These are phyloP conservation scores for Hyphodiscus sp. DNA, from an alignment of 2,329 filamentous ascomycete genomes.

Conservation along the genomic window DNA sequence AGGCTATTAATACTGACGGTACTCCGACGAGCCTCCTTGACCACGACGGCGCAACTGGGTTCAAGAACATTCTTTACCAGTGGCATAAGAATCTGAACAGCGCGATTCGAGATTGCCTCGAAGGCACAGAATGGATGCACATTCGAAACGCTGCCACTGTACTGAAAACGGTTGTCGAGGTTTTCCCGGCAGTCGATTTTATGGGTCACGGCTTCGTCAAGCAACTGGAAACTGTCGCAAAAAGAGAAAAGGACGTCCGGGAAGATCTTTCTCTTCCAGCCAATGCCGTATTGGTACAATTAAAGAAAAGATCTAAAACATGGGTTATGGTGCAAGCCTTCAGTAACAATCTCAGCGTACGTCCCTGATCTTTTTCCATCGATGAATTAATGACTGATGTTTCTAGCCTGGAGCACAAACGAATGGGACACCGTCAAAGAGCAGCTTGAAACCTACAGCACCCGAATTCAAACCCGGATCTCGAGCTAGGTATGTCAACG, in stretches of 20 bases:
- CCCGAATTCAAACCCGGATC: constrained; percentile 56
- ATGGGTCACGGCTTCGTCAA: constrained; percentile 65
- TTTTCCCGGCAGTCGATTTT: constrained; percentile 85
- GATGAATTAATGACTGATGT: not conserved
- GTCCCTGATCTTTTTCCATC: constrained; percentile 17
- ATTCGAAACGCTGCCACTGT: constrained; percentile 93
- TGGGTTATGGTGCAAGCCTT: constrained; percentile 75
- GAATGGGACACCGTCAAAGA: constrained; percentile 18
- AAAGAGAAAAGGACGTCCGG: constrained; percentile 55
- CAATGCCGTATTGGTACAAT: constrained; percentile 62
- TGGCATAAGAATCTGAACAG: constrained; percentile 82
- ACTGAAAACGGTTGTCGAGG: constrained; percentile 70
- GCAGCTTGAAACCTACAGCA: constrained; percentile 52
- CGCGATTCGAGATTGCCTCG: constrained; percentile 76
- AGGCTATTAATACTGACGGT: constrained; percentile 62
- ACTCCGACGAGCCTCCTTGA: constrained; percentile 68
- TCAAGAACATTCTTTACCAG: constrained; percentile 76
- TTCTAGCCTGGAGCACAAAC: not conserved
- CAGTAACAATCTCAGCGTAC: constrained; percentile 52
- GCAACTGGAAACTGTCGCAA: constrained; percentile 59
- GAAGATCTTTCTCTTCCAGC: constrained; percentile 72
- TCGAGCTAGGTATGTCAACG: constrained; percentile 26
- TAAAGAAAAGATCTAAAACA: constrained; percentile 58
- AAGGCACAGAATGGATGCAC: constrained; percentile 89
- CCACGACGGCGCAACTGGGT: constrained; percentile 78